Evolutionary conservation across 169 alveolate species (phyloP).

Genomic region (Eimeria tenella): DNA sequence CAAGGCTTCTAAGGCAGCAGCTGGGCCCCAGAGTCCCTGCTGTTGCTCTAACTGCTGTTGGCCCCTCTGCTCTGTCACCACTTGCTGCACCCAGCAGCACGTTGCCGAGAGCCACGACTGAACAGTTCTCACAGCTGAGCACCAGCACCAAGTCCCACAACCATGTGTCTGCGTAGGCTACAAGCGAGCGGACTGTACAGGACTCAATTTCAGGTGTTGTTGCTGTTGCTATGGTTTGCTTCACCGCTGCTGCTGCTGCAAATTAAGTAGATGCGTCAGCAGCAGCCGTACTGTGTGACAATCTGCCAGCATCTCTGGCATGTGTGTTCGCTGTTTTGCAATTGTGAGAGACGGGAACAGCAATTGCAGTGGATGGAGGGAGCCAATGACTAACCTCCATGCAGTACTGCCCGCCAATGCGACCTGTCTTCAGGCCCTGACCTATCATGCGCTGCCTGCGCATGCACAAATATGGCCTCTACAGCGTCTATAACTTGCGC

Average conservation of each 20-base stretch:
- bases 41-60: constrained; percentile 16
- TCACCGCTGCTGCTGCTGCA: background rate
- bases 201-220: background rate
- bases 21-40: background rate
- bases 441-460: constrained; percentile 34
- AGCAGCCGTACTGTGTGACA: background rate
- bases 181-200: no score
- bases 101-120: constrained; percentile 57
- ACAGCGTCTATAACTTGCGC: constrained; percentile 14
- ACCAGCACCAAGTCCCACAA: background rate
- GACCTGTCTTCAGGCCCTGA: constrained; percentile 46
- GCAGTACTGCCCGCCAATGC: constrained; percentile 36
- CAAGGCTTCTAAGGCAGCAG: constrained; percentile 31
- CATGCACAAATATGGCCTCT: constrained; percentile 29
- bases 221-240: background rate
- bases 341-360: background rate
- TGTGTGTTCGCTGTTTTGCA: no score
- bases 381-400: constrained; percentile 17
- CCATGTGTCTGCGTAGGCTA: background rate
- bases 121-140: constrained; percentile 51
- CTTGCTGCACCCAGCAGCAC: constrained; percentile 65
- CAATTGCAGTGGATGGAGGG: background rate
- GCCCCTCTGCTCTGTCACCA: constrained; percentile 5
- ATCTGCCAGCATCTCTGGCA: background rate
- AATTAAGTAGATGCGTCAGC: background rate